Evolutionary conservation across 2,329 filamentous ascomycete species (phyloP).

Genomic region (Exophiala dermatitidis): DNA sequence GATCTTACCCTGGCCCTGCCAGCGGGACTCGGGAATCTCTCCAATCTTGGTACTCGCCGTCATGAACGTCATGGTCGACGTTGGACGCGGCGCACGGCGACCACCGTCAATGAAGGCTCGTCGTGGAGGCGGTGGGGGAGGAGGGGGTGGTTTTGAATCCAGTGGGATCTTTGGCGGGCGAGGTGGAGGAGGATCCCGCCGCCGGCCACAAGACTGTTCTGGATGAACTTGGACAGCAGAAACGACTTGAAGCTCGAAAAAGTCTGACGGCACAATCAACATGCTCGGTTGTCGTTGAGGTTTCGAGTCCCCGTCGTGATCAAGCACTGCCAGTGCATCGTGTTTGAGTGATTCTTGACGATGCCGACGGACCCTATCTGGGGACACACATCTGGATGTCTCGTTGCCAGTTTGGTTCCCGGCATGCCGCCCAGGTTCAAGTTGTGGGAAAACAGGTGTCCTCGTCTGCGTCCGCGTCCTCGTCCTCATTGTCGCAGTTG

Average conservation of each 20-base stretch:
- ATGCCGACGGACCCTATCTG: too few species aligned
- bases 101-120: neutral
- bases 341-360: neutral
- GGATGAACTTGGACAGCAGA: too few species aligned
- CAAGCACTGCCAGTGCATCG: too few species aligned
- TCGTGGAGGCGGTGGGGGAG: too few species aligned
- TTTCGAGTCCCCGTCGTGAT: neutral
- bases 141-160: neutral
- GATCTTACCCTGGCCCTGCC: neutral
- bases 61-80: slow-evolving; percentile 44
- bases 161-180: slow-evolving; percentile 18
- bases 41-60: slow-evolving; percentile 62
- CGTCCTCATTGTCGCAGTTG: too few species aligned
- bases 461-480: too few species aligned
- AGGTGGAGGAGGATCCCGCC: neutral
- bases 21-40: slow-evolving; percentile 39
- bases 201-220: too few species aligned
- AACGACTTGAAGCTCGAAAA: slow-evolving; percentile 6
- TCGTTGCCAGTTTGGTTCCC: neutral
- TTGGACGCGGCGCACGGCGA: slow-evolving; percentile 9
- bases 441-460: too few species aligned
- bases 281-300: slow-evolving; percentile 17
- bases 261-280: slow-evolving; percentile 22
- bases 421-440: too few species aligned
- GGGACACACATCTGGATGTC: neutral